These are phyloP conservation scores for Macrophomina phaseolina DNA, from an alignment of 2,329 filamentous ascomycete genomes.

Conservation along the genomic window DNA sequence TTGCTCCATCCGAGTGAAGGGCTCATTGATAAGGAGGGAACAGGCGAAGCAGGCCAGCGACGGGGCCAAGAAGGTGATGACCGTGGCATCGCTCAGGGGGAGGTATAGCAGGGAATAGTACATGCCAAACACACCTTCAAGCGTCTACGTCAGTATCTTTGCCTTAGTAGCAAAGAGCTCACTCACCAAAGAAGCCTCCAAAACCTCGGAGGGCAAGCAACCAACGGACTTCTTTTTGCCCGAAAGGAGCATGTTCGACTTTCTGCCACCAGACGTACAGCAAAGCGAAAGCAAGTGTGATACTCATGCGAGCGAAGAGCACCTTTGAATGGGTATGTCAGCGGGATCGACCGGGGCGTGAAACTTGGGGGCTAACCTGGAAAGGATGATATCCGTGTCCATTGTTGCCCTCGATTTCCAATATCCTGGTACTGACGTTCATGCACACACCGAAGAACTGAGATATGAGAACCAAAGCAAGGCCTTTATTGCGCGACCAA, in stretches of 20 bases:
- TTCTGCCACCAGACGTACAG: constrained; percentile 75
- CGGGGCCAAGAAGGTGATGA: constrained; percentile 86
- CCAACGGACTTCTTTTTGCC: constrained; percentile 67
- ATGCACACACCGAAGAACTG: constrained; percentile 85
- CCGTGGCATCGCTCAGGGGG: constrained; percentile 83
- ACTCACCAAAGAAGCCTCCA: constrained; percentile 70
- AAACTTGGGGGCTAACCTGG: constrained; percentile 54
- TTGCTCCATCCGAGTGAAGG: constrained; percentile 78
- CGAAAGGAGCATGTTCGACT: constrained; percentile 73
- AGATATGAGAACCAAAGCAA: constrained; percentile 73
- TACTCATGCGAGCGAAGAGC: constrained; percentile 77
- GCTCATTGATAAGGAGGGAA: constrained; percentile 75
- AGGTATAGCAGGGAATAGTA: constrained; percentile 78
- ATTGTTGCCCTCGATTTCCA: constrained; percentile 71
- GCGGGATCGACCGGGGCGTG: no score
- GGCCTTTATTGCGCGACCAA: constrained; percentile 73
- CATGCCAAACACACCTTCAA: constrained; percentile 67
- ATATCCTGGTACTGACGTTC: constrained; percentile 79
- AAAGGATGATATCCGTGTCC: constrained; percentile 77
- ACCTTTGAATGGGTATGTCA: constrained; percentile 53
- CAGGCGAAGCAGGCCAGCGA: constrained; percentile 81
- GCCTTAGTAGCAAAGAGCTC: no score
- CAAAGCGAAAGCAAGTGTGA: constrained; percentile 71
- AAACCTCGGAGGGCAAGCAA: constrained; percentile 73
- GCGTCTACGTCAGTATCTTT: no score